Evolutionary conservation across 345 rosid genomes (phyloP).

Genomic region (Eutrema heterophyllum): DNA sequence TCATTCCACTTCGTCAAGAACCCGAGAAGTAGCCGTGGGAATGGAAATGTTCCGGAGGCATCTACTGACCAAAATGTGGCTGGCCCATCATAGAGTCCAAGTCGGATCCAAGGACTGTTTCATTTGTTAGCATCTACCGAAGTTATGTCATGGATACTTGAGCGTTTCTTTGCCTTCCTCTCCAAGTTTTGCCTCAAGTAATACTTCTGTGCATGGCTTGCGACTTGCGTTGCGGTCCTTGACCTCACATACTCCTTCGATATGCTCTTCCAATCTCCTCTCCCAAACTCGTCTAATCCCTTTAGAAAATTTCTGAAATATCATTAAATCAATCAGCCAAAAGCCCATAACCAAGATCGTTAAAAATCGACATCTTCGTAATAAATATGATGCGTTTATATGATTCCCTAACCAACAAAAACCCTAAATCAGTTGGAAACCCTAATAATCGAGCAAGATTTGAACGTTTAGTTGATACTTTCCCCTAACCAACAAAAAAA

Average conservation of each 20-base stretch:
- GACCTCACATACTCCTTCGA: constrained; percentile 53
- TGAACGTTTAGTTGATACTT: neutral
- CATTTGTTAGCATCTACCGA: constrained; percentile 21
- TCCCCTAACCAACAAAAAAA: neutral
- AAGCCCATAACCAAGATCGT: neutral
- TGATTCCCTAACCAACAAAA: neutral
- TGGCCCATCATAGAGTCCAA: constrained; percentile 10
- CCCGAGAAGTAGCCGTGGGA: too few relatives aligned
- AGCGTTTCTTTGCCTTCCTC: constrained; percentile 46
- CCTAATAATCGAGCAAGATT: too few relatives aligned
- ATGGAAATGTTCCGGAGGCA: neutral
- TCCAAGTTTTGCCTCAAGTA: constrained; percentile 38
- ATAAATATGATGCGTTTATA: too few relatives aligned
- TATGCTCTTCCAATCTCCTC: constrained; percentile 73
- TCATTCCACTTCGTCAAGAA: neutral
- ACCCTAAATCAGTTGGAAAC: neutral
- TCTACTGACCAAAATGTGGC: neutral
- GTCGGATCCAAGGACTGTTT: constrained; percentile 1
- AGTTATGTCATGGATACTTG: constrained; percentile 66
- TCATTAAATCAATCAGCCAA: neutral
- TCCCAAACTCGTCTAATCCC: constrained; percentile 44
- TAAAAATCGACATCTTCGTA: neutral
- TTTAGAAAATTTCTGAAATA: constrained; percentile 45
- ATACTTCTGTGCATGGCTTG: constrained; percentile 81
- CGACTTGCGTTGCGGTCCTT: constrained; percentile 63